A percentile compares a stretch with the other conserved stretches of the same genome.
These are phyloP conservation scores for Myrmaecium sp. DNA, from an alignment of 2,329 filamentous ascomycete genomes.

Conservation along the genomic window DNA sequence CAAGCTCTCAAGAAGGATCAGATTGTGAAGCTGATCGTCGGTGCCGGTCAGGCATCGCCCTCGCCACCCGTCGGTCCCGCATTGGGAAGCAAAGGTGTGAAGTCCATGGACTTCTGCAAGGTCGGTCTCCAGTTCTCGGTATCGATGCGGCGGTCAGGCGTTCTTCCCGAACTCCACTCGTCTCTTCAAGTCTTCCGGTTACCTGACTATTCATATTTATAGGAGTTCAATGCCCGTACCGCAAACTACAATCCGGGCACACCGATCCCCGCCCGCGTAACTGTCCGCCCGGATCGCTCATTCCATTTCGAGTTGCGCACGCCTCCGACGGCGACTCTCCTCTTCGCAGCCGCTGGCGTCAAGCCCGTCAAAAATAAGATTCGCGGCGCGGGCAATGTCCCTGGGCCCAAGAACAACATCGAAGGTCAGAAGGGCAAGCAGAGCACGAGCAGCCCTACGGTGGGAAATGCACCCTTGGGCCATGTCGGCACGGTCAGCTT, in stretches of 20 bases:
- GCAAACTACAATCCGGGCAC: constrained; percentile 67
- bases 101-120: constrained; percentile 99
- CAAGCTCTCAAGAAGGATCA: constrained; percentile 19
- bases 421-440: constrained; percentile 20
- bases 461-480: constrained; percentile 51
- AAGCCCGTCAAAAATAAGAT: constrained; percentile 56
- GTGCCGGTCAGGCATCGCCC: constrained; percentile 84
- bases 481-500: constrained; percentile 71
- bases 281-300: constrained; percentile 78
- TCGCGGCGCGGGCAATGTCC: constrained; percentile 45
- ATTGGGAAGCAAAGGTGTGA: constrained; percentile 91
- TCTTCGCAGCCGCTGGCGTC: constrained; percentile 69
- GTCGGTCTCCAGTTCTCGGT: constrained; percentile 35
- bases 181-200: not conserved
- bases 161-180: not conserved
- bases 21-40: constrained; percentile 93
- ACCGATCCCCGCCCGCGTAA: constrained; percentile 79
- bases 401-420: constrained; percentile 26
- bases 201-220: constrained; percentile 1
- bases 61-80: constrained; percentile 94
- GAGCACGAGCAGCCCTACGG: constrained; percentile 14
- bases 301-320: constrained; percentile 91
- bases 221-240: constrained; percentile 97
- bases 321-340: constrained; percentile 79
- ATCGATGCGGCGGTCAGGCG: too few relatives aligned